Percentiles rank a stretch among this genome's conserved stretches.
phyloP scores from a whole-genome alignment of 345 rosid species.

The Bruguiera parviflora region DNA sequence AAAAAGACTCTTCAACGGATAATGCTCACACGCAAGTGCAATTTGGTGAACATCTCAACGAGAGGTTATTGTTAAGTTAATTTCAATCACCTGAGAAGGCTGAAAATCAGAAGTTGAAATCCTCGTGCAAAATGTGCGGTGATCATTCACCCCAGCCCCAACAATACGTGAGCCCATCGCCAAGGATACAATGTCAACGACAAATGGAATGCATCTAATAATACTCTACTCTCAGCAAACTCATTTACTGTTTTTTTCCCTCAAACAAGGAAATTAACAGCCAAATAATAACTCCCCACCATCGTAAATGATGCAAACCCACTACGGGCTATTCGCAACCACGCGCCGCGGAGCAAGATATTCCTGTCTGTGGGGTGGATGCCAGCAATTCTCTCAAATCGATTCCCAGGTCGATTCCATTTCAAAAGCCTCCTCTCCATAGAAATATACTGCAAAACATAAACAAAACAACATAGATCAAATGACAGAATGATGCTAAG shows the following conservation, averaged over 20 bases:
- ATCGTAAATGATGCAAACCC: slow-evolving; percentile 59
- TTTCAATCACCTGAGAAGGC: no score
- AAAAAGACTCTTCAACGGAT: no score
- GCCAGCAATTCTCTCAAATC: slow-evolving; percentile 78
- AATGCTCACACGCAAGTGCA: no score
- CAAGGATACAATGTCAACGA: no score
- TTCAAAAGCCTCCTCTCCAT: slow-evolving; percentile 74
- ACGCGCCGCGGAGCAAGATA: slow-evolving; percentile 59
- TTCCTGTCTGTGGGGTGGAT: slow-evolving; percentile 86
- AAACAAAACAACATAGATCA: slow-evolving; percentile 5
- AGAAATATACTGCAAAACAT: slow-evolving; percentile 64
- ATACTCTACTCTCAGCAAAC: no score
- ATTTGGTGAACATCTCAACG: no score
- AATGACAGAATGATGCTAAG: not conserved
- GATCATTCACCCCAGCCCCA: no score
- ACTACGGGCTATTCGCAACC: slow-evolving; percentile 65
- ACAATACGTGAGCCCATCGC: no score
- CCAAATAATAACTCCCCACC: slow-evolving; percentile 66
- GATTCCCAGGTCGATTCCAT: slow-evolving; percentile 75
- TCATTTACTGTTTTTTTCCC: not conserved
- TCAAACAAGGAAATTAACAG: slow-evolving; percentile 27
- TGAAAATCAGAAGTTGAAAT: no score
- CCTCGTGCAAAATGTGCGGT: no score
- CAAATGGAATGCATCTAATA: no score
- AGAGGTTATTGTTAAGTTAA: no score